Conservation (phyloP, 1,139 yeast genomes). For the Pichiaceae sp. region DNA sequence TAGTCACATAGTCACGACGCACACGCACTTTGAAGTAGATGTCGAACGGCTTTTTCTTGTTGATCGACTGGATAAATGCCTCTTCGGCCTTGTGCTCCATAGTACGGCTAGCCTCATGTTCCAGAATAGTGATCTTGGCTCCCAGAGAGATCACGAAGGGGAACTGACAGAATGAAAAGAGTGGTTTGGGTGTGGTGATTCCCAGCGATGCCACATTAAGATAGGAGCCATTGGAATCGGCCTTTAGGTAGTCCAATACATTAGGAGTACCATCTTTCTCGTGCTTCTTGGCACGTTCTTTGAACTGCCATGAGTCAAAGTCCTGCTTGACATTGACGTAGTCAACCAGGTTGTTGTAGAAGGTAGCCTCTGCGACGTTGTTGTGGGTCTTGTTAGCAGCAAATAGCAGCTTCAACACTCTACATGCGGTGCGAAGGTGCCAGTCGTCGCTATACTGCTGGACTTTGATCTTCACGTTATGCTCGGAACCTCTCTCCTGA, state of each 20-base stretch:
- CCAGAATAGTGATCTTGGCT: conserved; percentile 69
- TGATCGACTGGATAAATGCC: conserved; percentile 72
- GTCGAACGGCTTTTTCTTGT: conserved; percentile 50
- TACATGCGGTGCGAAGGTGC: conserved; percentile 65
- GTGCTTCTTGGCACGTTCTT: conserved; percentile 8
- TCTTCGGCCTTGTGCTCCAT: conserved; percentile 89
- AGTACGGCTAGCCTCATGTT: conserved; percentile 71
- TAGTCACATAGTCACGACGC: conserved; percentile 57
- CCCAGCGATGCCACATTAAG: conserved; percentile 23
- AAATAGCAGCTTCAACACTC: conserved; percentile 46
- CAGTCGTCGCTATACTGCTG: conserved; percentile 73
- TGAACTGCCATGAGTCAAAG: conserved; percentile 72
- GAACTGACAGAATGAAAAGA: conserved; percentile 64
- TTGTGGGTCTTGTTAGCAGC: conserved; percentile 35
- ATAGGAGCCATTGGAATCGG: conserved; percentile 17
- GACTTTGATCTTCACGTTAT: conserved; percentile 40
- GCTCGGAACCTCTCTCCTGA: conserved; percentile 13
- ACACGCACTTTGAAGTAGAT: conserved; percentile 63
- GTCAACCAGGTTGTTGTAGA: conserved; percentile 79
- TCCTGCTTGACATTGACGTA: conserved; percentile 69
- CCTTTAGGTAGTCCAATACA: conserved; percentile 38
- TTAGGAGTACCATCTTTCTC: conserved; percentile 19
- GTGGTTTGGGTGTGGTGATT: conserved; percentile 13
- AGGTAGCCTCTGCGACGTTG: conserved; percentile 41
- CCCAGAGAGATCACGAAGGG: conserved; percentile 82